phyloP scores from a whole-genome alignment of 2,329 filamentous ascomycete species.

The Leptodontidium sp. region DNA sequence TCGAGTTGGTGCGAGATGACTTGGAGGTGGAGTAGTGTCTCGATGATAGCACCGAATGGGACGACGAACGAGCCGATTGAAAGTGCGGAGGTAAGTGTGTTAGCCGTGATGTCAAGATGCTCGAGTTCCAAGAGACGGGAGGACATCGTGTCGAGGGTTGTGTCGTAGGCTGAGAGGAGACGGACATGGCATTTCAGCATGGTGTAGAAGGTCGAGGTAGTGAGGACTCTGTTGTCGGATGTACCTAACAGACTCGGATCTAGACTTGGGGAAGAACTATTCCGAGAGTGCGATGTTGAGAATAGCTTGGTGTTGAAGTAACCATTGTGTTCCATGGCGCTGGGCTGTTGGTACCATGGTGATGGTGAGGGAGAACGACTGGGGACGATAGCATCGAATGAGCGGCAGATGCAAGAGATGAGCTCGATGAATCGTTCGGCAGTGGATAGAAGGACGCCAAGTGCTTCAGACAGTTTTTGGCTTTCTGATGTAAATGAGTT shows the following conservation, averaged over 20 bases:
- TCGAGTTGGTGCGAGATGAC: constrained; percentile 30
- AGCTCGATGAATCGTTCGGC: constrained; percentile 28
- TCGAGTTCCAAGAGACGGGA: constrained; percentile 26
- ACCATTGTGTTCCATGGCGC: constrained; percentile 19
- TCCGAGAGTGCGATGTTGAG: constrained; percentile 9
- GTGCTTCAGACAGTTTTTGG: constrained; percentile 26
- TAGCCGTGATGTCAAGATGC: constrained; percentile 18
- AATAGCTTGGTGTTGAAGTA: constrained; percentile 21
- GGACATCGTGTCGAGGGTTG: constrained; percentile 28
- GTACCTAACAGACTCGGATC: constrained; percentile 18
- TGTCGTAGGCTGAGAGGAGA: constrained; percentile 27
- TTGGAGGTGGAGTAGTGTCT: constrained; percentile 26
- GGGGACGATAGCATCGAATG: constrained; percentile 24
- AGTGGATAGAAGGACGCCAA: constrained; percentile 25
- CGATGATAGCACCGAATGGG: constrained; percentile 28
- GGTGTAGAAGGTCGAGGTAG: constrained; percentile 27
- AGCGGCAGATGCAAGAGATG: constrained; percentile 25
- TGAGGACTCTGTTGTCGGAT: constrained; percentile 15
- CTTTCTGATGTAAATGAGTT: constrained; percentile 24
- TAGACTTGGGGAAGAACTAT: constrained; percentile 16
- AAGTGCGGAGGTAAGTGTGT: constrained; percentile 21
- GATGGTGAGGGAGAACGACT: constrained; percentile 21
- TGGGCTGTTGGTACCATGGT: constrained; percentile 22
- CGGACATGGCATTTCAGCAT: constrained; percentile 30
- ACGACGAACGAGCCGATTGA: constrained; percentile 27